Conservation (phyloP, 169 alveolate species). For the Eimeria praecox region DNA sequence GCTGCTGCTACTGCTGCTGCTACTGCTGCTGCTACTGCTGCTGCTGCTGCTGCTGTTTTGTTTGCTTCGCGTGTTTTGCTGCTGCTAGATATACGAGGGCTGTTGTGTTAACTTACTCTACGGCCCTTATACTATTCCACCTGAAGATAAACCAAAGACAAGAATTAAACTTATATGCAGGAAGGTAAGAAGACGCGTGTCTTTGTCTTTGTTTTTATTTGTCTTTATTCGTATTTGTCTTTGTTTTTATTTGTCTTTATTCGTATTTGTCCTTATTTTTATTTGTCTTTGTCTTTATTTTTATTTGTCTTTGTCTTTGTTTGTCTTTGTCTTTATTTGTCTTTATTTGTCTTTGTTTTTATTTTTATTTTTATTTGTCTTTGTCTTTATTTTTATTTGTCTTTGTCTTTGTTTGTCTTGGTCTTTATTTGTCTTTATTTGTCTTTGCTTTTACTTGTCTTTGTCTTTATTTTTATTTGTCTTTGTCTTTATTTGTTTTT, state of each 20-base stretch:
- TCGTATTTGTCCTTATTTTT: no score
- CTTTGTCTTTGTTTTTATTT: background rate
- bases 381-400: no score
- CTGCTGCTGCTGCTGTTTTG: background rate
- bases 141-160: constrained; percentile 87
- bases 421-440: no score
- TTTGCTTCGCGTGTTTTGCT: background rate
- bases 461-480: background rate
- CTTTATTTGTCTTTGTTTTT: background rate
- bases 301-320: no score
- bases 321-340: no score
- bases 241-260: background rate
- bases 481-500: no score
- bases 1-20: constrained; percentile 12
- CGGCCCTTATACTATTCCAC: constrained; percentile 84
- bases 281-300: no score
- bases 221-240: no score
- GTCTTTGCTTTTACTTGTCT: background rate
- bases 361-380: no score
- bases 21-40: background rate
- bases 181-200: constrained; percentile 80
- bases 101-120: constrained; percentile 88
- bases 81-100: constrained; percentile 84
- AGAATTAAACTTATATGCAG: constrained; percentile 86
- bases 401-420: no score